These are phyloP conservation scores for Cinnamomum micranthum DNA, from an alignment of 164 flowering plant genomes.

Conservation along the genomic window DNA sequence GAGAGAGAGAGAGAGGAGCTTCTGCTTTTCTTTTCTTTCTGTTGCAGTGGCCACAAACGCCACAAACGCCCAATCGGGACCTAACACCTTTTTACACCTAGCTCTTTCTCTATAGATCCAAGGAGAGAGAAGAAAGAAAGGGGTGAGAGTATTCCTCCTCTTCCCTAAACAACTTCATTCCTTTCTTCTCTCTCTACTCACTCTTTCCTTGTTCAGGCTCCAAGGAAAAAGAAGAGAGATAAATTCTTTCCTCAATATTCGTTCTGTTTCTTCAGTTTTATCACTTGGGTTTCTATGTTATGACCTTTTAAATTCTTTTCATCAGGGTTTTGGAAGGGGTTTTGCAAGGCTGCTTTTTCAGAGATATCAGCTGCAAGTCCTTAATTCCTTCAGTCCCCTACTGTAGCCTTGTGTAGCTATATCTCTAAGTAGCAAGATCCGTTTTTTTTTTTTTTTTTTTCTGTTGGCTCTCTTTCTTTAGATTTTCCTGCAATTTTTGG, in stretches of 20 bases:
- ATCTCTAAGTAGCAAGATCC: constrained; percentile 18
- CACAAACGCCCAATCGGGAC: constrained; percentile 22
- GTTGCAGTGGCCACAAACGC: constrained; percentile 25
- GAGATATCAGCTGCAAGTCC: too few relatives aligned
- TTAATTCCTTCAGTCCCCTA: too few relatives aligned
- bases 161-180: constrained; percentile 16
- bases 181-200: constrained; percentile 8
- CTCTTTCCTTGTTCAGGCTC: constrained; percentile 16
- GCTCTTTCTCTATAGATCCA: background rate
- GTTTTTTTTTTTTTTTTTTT: constrained; percentile 20
- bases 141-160: background rate
- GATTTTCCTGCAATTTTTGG: constrained; percentile 14
- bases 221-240: constrained; percentile 17
- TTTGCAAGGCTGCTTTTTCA: background rate
- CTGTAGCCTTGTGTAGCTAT: constrained; percentile 20
- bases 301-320: constrained; percentile 11
- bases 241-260: constrained; percentile 19
- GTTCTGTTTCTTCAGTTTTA: constrained; percentile 18
- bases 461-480: constrained; percentile 5
- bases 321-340: background rate
- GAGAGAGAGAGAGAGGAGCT: constrained; percentile 1
- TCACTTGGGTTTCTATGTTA: constrained; percentile 22
- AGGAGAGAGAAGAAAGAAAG: background rate
- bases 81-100: constrained; percentile 8
- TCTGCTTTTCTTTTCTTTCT: background rate